phyloP scores from a whole-genome alignment of 805 yeast species.

The Ogataea pignaliae region DNA sequence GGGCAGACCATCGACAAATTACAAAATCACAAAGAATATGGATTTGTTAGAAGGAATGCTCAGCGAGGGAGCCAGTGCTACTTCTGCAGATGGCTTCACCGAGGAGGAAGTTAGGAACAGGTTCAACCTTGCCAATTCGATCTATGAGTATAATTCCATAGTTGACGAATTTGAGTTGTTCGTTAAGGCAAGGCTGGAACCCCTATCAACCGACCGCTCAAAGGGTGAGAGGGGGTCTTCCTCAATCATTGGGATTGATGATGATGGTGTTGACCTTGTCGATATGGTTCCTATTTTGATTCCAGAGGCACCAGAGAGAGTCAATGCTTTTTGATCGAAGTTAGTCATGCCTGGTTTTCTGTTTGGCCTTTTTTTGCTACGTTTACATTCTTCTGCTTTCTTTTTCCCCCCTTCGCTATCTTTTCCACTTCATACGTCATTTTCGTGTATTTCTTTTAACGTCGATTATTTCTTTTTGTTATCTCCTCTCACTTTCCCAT shows the following conservation, averaged over 20 bases:
- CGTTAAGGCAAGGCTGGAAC: constrained; percentile 18
- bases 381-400: neutral
- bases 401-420: neutral
- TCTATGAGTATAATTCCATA: constrained; percentile 47
- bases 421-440: constrained; percentile 1
- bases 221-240: constrained; percentile 6
- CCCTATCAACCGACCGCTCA: neutral
- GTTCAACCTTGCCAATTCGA: constrained; percentile 38
- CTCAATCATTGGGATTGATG: constrained; percentile 6
- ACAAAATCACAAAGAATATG: neutral
- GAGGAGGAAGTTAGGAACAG: neutral
- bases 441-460: neutral
- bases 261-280: constrained; percentile 2
- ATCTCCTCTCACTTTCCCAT: neutral
- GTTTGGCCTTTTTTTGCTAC: neutral
- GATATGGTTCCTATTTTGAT: constrained; percentile 30
- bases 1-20: neutral
- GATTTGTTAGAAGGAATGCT: too few species aligned
- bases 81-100: neutral
- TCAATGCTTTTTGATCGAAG: constrained; percentile 16
- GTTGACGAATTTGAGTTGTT: constrained; percentile 45
- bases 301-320: constrained; percentile 29
- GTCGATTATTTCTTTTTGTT: neutral
- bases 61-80: neutral
- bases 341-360: neutral